Evolutionary conservation across 2,329 filamentous ascomycete species (phyloP).

Genomic region (Penicillium thymicola): DNA sequence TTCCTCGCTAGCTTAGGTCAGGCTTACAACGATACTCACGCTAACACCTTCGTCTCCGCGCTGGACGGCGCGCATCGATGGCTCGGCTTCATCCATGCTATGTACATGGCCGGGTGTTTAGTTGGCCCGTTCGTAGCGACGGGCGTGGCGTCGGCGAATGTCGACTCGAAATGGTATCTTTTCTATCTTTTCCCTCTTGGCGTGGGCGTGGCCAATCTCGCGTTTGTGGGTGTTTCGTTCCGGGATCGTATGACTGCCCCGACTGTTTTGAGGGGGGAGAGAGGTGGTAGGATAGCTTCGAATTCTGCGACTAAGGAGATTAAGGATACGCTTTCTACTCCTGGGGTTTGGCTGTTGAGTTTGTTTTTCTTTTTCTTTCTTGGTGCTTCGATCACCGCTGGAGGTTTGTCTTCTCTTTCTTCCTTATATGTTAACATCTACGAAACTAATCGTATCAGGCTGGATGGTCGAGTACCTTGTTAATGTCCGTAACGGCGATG

Average conservation of each 20-base stretch:
- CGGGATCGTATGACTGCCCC: slow-evolving; percentile 35
- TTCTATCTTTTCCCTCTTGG: slow-evolving; percentile 58
- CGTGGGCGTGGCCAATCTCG: slow-evolving; percentile 52
- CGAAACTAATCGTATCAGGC: slow-evolving; percentile 32
- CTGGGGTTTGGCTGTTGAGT: slow-evolving; percentile 55
- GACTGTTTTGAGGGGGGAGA: background rate
- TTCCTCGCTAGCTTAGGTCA: slow-evolving; percentile 58
- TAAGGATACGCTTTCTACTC: slow-evolving; percentile 20
- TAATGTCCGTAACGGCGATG: slow-evolving; percentile 54
- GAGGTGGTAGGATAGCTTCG: background rate
- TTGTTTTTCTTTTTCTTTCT: slow-evolving; percentile 64
- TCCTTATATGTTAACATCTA: background rate
- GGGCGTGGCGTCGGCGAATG: slow-evolving; percentile 45
- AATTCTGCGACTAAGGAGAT: slow-evolving; percentile 23
- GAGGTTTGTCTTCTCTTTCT: slow-evolving; percentile 25
- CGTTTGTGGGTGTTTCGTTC: slow-evolving; percentile 50
- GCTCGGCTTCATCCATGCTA: slow-evolving; percentile 63
- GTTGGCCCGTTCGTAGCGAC: slow-evolving; percentile 56
- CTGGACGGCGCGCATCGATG: slow-evolving; percentile 55
- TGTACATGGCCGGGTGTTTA: slow-evolving; percentile 57
- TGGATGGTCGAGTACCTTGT: slow-evolving; percentile 67
- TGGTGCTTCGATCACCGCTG: slow-evolving; percentile 54
- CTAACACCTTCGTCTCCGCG: slow-evolving; percentile 59
- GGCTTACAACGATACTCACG: slow-evolving; percentile 62
- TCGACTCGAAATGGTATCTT: slow-evolving; percentile 49